Conservation (phyloP, 345 rosid species). For the Bruguiera gymnorhiza region DNA sequence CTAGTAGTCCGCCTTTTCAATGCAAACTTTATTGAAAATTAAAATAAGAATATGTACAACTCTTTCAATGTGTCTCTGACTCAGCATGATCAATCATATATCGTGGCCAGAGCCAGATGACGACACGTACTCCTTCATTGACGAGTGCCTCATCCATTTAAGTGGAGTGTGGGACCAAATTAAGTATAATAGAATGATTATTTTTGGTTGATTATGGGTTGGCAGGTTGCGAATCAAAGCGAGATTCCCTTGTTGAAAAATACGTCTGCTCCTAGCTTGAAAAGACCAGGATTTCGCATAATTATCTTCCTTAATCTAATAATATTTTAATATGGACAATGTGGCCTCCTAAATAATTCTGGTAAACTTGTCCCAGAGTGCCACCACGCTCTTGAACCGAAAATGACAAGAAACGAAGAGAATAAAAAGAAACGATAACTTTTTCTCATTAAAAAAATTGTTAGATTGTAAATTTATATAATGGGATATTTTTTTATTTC, state of each 20-base stretch:
- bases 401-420: too few relatives aligned
- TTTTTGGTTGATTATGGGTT: neutral
- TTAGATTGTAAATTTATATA: too few relatives aligned
- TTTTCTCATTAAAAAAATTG: too few relatives aligned
- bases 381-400: too few relatives aligned
- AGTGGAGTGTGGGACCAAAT: conserved; percentile 1
- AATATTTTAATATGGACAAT: neutral
- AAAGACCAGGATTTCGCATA: neutral
- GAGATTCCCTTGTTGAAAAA: neutral
- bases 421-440: too few relatives aligned
- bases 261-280: too few relatives aligned
- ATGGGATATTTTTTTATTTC: too few relatives aligned
- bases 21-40: neutral
- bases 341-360: too few relatives aligned
- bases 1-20: neutral
- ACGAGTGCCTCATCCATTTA: neutral
- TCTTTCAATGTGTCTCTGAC: conserved; percentile 14
- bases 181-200: neutral
- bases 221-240: conserved; percentile 6
- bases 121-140: neutral
- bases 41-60: neutral
- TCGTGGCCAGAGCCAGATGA: neutral
- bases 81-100: conserved; percentile 11
- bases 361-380: too few relatives aligned
- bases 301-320: neutral